Conservation (phyloP, 2,329 filamentous ascomycete genomes). For the Saccharata proteae region DNA sequence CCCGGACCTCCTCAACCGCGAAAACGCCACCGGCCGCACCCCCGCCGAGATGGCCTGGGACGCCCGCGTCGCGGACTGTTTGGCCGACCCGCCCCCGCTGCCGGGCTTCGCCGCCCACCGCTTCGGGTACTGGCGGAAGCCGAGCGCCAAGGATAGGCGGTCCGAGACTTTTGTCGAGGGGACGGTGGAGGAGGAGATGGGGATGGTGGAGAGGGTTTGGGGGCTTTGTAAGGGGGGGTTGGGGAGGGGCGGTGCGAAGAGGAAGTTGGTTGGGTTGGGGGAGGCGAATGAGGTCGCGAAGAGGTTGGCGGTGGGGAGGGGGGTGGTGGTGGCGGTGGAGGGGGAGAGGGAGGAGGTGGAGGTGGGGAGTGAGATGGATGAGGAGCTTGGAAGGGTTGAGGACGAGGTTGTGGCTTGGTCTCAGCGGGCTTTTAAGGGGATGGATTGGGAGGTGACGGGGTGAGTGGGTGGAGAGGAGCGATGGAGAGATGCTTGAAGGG, state of each 20-base stretch:
- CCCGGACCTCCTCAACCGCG: conserved; percentile 51
- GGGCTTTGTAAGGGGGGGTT: conserved; percentile 23
- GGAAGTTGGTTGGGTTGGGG: conserved; percentile 42
- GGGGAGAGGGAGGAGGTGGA: no score
- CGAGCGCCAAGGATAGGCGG: conserved; percentile 8
- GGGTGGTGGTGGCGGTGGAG: no score
- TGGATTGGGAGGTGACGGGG: no score
- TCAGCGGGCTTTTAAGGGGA: no score
- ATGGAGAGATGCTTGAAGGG: no score
- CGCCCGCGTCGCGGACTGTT: conserved; percentile 29
- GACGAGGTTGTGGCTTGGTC: no score
- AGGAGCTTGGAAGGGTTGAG: no score
- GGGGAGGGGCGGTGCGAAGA: conserved; percentile 25
- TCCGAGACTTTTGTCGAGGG: conserved; percentile 14
- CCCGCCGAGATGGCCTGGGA: conserved; percentile 57
- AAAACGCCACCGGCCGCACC: conserved; percentile 66
- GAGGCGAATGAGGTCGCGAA: conserved; percentile 52
- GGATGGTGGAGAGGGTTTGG: conserved; percentile 19
- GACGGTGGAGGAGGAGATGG: conserved; percentile 4
- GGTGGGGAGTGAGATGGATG: no score
- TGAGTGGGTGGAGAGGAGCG: no score
- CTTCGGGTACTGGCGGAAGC: not conserved
- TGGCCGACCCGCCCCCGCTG: conserved; percentile 11
- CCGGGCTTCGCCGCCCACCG: no score
- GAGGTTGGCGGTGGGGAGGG: conserved; percentile 26